Evolutionary conservation across 2,329 filamentous ascomycete genomes (phyloP).

Genomic region (Colletotrichum eleusines): DNA sequence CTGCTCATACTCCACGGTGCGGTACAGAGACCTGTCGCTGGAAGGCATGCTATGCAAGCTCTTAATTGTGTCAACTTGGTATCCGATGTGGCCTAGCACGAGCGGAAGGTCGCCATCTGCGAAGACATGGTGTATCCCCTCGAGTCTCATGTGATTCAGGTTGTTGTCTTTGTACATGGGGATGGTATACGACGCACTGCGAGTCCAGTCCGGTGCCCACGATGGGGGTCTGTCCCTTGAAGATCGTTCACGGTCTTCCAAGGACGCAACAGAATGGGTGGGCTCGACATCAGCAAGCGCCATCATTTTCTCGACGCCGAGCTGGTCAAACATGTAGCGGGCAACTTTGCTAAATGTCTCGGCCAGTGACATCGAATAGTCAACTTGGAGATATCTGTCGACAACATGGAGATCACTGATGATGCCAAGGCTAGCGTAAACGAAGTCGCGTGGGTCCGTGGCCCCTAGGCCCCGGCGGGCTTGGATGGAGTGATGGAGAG

Average conservation of each 20-base stretch:
- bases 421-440: conserved; percentile 22
- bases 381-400: background rate
- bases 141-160: conserved; percentile 1
- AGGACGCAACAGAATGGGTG: background rate
- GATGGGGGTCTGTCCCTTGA: conserved; percentile 3
- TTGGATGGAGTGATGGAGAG: conserved; percentile 2
- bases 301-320: conserved; percentile 3
- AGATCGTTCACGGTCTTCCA: background rate
- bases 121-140: background rate
- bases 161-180: conserved; percentile 13
- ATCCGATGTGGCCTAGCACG: conserved; percentile 18
- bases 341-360: conserved; percentile 13
- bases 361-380: conserved; percentile 1
- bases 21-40: no score
- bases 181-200: background rate
- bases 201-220: conserved; percentile 24
- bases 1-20: background rate
- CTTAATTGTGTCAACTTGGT: background rate
- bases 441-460: conserved; percentile 17
- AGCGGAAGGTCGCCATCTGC: background rate
- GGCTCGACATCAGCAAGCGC: background rate
- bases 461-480: conserved; percentile 14
- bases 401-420: background rate
- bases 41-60: background rate
- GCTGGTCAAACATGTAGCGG: conserved; percentile 11